A percentile compares a stretch with the other conserved stretches of the same genome.
These are phyloP conservation scores for Trichoderma arundinaceum DNA, from an alignment of 2,329 filamentous ascomycete species.

Conservation along the genomic window DNA sequence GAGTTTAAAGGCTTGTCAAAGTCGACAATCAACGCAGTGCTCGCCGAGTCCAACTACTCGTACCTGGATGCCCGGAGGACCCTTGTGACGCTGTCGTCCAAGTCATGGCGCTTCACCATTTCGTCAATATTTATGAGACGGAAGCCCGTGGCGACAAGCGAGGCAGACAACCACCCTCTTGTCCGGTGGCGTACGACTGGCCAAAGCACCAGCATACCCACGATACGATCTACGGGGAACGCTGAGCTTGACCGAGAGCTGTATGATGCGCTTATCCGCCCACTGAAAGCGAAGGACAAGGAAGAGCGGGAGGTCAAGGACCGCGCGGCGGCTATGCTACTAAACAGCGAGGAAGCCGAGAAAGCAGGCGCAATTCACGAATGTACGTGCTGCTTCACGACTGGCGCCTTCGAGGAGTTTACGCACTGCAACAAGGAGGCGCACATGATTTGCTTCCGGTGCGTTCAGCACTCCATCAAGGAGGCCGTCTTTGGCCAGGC, in stretches of 20 bases:
- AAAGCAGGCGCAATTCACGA: conserved; percentile 64
- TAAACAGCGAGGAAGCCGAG: conserved; percentile 67
- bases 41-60: conserved; percentile 80
- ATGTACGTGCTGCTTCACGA: conserved; percentile 79
- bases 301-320: conserved; percentile 57
- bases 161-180: conserved; percentile 66
- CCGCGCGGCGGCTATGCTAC: conserved; percentile 55
- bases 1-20: conserved; percentile 78
- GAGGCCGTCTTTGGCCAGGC: conserved; percentile 94
- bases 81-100: conserved; percentile 70
- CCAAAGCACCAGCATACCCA: conserved; percentile 62
- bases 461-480: conserved; percentile 79
- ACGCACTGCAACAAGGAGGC: conserved; percentile 71
- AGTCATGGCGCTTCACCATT: conserved; percentile 78
- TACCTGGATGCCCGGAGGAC: conserved; percentile 75
- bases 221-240: conserved; percentile 69
- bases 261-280: conserved; percentile 61
- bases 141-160: conserved; percentile 58
- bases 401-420: conserved; percentile 74
- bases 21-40: conserved; percentile 76
- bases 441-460: conserved; percentile 80
- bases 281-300: conserved; percentile 54
- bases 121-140: conserved; percentile 72
- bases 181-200: conserved; percentile 65
- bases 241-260: conserved; percentile 68